Evolutionary conservation across 2,329 filamentous ascomycete genomes (phyloP).

Genomic region (Botryotinia globosa): DNA sequence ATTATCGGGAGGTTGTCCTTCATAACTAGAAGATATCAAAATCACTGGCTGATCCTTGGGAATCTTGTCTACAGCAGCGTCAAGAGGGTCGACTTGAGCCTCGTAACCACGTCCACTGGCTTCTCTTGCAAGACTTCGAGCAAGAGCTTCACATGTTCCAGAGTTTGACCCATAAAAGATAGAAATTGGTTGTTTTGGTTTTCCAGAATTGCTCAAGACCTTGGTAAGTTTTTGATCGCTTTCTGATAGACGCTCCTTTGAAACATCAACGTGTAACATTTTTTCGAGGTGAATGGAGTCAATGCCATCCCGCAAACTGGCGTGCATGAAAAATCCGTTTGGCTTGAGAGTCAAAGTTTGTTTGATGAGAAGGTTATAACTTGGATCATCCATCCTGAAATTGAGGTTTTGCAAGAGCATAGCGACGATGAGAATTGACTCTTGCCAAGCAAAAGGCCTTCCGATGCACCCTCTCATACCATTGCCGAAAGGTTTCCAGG

Average conservation of each 20-base stretch:
- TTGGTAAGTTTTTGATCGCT: neutral
- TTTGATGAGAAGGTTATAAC: slow-evolving; percentile 55
- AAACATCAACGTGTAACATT: slow-evolving; percentile 33
- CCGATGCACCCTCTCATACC: slow-evolving; percentile 71
- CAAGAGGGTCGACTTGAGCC: slow-evolving; percentile 52
- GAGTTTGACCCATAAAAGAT: slow-evolving; percentile 73
- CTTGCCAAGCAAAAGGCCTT: slow-evolving; percentile 72
- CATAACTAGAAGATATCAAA: slow-evolving; percentile 69
- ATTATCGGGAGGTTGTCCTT: slow-evolving; percentile 72
- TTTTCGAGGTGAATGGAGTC: slow-evolving; percentile 45
- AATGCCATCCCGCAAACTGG: slow-evolving; percentile 47
- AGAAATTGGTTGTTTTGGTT: slow-evolving; percentile 45
- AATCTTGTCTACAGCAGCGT: slow-evolving; percentile 59
- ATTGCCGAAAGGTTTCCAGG: slow-evolving; percentile 75
- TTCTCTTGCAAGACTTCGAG: slow-evolving; percentile 59
- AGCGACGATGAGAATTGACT: slow-evolving; percentile 59
- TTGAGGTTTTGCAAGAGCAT: slow-evolving; percentile 71
- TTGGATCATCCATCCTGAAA: slow-evolving; percentile 59
- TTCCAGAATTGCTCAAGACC: neutral
- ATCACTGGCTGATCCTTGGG: slow-evolving; percentile 60
- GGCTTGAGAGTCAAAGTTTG: slow-evolving; percentile 62
- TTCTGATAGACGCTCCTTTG: slow-evolving; percentile 6
- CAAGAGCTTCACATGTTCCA: slow-evolving; percentile 70
- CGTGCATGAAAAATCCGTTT: slow-evolving; percentile 61
- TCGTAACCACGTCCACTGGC: slow-evolving; percentile 59